phyloP scores from a whole-genome alignment of 169 alveolate species.

The Cyclospora cayetanensis region DNA sequence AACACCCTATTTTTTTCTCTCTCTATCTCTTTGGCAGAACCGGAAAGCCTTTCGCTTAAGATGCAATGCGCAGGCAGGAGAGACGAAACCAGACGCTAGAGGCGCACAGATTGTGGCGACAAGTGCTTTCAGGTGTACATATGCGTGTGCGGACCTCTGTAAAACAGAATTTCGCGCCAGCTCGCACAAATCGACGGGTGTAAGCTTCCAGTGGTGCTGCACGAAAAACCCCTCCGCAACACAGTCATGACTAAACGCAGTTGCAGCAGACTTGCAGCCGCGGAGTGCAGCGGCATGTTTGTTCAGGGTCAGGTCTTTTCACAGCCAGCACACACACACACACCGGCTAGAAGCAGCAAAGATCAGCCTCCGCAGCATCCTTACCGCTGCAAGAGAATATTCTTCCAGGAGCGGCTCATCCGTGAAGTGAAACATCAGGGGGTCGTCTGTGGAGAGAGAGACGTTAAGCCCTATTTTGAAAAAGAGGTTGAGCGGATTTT shows the following conservation, averaged over 20 bases:
- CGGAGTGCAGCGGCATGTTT: not conserved
- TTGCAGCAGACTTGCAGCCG: not conserved
- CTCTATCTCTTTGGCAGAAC: too few relatives aligned
- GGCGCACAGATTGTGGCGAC: too few relatives aligned
- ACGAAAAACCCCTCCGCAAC: not conserved
- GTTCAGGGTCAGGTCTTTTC: too few relatives aligned
- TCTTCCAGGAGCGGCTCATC: constrained; percentile 94
- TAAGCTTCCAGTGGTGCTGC: constrained; percentile 86
- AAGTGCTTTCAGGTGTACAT: not conserved
- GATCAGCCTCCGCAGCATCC: too few relatives aligned
- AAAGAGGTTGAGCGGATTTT: constrained; percentile 89
- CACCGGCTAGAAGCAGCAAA: not conserved
- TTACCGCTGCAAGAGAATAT: constrained; percentile 87
- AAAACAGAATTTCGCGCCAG: constrained; percentile 91
- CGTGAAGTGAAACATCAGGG: constrained; percentile 92
- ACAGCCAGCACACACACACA: too few relatives aligned
- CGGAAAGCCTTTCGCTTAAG: too few relatives aligned
- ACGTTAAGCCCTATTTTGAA: constrained; percentile 92
- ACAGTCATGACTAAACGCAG: not conserved
- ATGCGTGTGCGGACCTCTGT: constrained; percentile 76
- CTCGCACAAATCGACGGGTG: constrained; percentile 91
- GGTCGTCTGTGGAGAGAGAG: constrained; percentile 94
- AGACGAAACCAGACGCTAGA: not conserved
- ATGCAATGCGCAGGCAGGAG: not conserved
- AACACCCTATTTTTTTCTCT: too few relatives aligned